Percentiles rank a stretch among this genome's conserved stretches.
Conservation (phyloP, 345 rosid species). For the Sisymbrium irio region DNA sequence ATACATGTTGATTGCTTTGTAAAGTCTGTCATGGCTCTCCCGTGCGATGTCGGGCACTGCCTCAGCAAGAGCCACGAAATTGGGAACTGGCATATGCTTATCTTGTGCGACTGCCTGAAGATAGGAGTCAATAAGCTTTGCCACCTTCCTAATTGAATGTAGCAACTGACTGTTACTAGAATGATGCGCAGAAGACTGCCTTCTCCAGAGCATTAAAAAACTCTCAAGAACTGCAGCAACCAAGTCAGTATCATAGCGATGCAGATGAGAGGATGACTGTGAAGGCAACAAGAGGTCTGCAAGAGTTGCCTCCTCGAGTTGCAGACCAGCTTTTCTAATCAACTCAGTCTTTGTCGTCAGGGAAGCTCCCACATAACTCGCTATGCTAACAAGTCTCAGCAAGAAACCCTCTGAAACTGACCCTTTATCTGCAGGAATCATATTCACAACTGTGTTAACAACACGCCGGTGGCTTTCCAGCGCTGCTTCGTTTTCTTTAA, state of each 20-base stretch:
- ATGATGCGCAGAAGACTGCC: slow-evolving; percentile 46
- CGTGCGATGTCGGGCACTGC: slow-evolving; percentile 65
- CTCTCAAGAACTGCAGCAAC: slow-evolving; percentile 64
- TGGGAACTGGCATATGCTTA: slow-evolving; percentile 54
- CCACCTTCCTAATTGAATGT: slow-evolving; percentile 60
- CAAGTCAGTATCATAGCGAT: slow-evolving; percentile 61
- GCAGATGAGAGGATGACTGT: slow-evolving; percentile 42
- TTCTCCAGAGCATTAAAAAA: slow-evolving; percentile 66
- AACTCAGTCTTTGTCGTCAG: slow-evolving; percentile 71
- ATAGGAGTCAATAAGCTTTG: slow-evolving; percentile 71
- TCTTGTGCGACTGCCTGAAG: slow-evolving; percentile 77
- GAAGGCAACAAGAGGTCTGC: slow-evolving; percentile 67
- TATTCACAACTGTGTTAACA: slow-evolving; percentile 69
- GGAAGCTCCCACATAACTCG: slow-evolving; percentile 65
- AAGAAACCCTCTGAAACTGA: slow-evolving; percentile 82
- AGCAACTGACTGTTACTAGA: slow-evolving; percentile 41
- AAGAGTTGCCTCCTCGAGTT: slow-evolving; percentile 72
- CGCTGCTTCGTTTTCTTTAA: slow-evolving; percentile 44
- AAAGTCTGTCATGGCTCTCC: slow-evolving; percentile 74
- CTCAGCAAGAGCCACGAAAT: slow-evolving; percentile 67
- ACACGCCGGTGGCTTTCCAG: slow-evolving; percentile 48
- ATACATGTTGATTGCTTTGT: slow-evolving; percentile 79
- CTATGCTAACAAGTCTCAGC: slow-evolving; percentile 77
- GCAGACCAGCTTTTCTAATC: slow-evolving; percentile 66
- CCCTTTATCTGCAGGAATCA: slow-evolving; percentile 81